These are phyloP conservation scores for Lepidium didymum DNA, from an alignment of 345 rosid species.

Conservation along the genomic window DNA sequence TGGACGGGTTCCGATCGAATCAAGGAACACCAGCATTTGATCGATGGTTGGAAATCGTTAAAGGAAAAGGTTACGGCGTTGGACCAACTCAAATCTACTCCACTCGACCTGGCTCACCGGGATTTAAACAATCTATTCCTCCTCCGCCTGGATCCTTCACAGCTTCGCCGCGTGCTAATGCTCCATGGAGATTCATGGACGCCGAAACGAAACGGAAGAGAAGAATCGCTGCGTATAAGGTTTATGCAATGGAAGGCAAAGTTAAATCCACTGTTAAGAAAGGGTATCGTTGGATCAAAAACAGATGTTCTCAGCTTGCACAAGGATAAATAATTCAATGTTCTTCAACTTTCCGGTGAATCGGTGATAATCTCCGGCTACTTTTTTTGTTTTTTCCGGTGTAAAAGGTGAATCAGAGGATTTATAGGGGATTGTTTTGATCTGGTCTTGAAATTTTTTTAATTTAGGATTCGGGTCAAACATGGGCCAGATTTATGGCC, in stretches of 20 bases:
- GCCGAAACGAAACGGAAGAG: slow-evolving; percentile 52
- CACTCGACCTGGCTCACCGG: slow-evolving; percentile 24
- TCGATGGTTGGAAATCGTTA: slow-evolving; percentile 38
- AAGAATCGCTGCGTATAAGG: slow-evolving; percentile 57
- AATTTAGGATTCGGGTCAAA: background rate
- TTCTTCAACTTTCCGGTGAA: background rate
- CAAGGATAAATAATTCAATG: slow-evolving; percentile 23
- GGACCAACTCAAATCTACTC: slow-evolving; percentile 31
- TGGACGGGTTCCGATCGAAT: slow-evolving; percentile 41
- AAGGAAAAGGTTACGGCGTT: slow-evolving; percentile 38
- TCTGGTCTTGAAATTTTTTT: background rate
- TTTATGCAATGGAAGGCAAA: slow-evolving; percentile 56
- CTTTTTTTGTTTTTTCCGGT: background rate
- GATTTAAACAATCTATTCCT: slow-evolving; percentile 19
- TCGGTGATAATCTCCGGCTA: background rate
- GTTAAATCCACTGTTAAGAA: slow-evolving; percentile 46
- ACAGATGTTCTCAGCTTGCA: slow-evolving; percentile 42
- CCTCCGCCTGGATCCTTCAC: slow-evolving; percentile 3
- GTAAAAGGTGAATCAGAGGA: background rate
- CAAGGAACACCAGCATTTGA: slow-evolving; percentile 33
- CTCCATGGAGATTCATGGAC: slow-evolving; percentile 44
- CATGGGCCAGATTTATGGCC: slow-evolving; percentile 6
- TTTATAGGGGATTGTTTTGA: background rate
- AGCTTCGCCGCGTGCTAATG: background rate
- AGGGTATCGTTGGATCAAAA: slow-evolving; percentile 62